phyloP scores from a whole-genome alignment of 305 asterid species.

The Plantago rigida region DNA sequence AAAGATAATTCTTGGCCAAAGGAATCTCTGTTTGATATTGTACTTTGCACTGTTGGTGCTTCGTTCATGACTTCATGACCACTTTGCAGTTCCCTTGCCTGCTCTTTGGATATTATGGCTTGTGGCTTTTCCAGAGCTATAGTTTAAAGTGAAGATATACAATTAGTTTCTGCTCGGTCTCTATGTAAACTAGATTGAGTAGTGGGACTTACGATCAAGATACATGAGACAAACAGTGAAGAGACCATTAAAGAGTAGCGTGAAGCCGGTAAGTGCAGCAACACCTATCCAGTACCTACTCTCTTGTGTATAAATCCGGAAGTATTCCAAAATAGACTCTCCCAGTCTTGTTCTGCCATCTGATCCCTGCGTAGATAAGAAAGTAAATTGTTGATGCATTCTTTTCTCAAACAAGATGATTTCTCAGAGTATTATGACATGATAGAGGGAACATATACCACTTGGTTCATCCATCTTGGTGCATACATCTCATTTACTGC shows the following conservation, averaged over 20 bases:
- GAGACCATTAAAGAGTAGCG: constrained; percentile 25
- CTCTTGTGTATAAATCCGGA: constrained; percentile 36
- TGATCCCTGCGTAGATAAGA: background rate
- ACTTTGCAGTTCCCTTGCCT: constrained; percentile 6
- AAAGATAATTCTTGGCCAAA: background rate
- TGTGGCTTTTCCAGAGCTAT: constrained; percentile 54
- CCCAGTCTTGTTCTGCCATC: constrained; percentile 29
- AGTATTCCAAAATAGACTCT: constrained; percentile 19
- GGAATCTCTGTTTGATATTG: background rate
- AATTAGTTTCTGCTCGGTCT: background rate
- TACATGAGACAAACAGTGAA: constrained; percentile 32
- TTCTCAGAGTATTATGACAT: background rate
- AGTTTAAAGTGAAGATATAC: constrained; percentile 3
- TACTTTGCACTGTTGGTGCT: background rate
- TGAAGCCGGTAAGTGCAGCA: constrained; percentile 38
- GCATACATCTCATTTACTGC: constrained; percentile 45
- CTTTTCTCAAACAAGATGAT: background rate
- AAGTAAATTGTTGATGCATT: background rate
- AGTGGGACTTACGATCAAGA: constrained; percentile 34
- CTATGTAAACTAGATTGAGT: background rate
- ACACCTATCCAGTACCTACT: constrained; percentile 46
- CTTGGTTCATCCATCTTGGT: constrained; percentile 21
- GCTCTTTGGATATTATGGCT: constrained; percentile 48
- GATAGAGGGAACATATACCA: background rate
- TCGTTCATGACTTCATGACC: background rate